Evolutionary conservation across 2,329 filamentous ascomycete genomes (phyloP).

Genomic region (Stemphylium beticola): DNA sequence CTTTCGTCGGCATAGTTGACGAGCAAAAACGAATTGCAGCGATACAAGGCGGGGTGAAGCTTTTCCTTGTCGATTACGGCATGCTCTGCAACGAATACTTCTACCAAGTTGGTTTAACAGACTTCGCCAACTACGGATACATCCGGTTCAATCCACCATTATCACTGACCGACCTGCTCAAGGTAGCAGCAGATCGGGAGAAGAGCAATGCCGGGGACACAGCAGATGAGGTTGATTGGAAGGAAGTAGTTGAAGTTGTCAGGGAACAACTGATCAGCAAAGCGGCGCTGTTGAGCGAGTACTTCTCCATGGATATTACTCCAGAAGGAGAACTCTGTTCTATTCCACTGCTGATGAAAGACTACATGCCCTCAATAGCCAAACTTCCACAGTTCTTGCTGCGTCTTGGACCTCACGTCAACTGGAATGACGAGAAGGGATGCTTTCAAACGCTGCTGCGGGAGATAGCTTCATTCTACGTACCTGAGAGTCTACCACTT

Average conservation of each 20-base stretch:
- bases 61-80: constrained; percentile 93
- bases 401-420: constrained; percentile 82
- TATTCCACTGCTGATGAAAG: constrained; percentile 85
- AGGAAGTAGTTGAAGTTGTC: constrained; percentile 70
- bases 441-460: constrained; percentile 87
- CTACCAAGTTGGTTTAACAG: constrained; percentile 91
- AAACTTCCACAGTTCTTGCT: constrained; percentile 91
- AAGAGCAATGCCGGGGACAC: constrained; percentile 54
- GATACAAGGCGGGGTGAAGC: constrained; percentile 88
- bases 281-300: constrained; percentile 87
- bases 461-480: constrained; percentile 89
- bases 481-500: constrained; percentile 80
- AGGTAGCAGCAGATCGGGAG: constrained; percentile 75
- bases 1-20: constrained; percentile 93
- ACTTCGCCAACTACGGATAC: constrained; percentile 92
- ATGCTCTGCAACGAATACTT: constrained; percentile 85
- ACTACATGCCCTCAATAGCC: constrained; percentile 82
- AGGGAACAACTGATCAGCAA: constrained; percentile 72
- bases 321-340: constrained; percentile 76
- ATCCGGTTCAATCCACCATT: constrained; percentile 82
- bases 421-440: constrained; percentile 82
- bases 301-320: constrained; percentile 86
- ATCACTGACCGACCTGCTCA: constrained; percentile 71
- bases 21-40: constrained; percentile 85
- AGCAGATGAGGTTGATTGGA: constrained; percentile 66